phyloP scores from a whole-genome alignment of 768 basidiomycete species.

The Trametes cingulata region DNA sequence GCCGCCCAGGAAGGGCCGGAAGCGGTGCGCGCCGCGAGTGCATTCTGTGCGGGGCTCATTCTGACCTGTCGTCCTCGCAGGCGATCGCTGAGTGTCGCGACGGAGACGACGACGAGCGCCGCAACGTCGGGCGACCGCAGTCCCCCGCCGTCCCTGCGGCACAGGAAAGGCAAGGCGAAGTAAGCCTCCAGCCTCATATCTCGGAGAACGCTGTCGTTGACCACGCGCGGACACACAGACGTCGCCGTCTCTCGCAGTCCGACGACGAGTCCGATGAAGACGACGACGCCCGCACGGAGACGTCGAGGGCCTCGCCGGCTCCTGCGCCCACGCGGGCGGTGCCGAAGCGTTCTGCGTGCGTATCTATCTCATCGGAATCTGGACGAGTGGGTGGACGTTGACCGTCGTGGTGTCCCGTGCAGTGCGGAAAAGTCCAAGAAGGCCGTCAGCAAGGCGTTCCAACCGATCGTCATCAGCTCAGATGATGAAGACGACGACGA shows the following conservation, averaged over 20 bases:
- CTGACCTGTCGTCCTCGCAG: constrained; percentile 34
- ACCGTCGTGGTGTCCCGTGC: constrained; percentile 9
- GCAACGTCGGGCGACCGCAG: constrained; percentile 26
- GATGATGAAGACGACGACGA: constrained; percentile 41
- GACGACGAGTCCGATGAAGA: constrained; percentile 50
- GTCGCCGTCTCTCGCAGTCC: constrained; percentile 55
- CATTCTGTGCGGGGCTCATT: background rate
- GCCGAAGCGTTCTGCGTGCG: constrained; percentile 64
- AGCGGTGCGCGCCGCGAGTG: constrained; percentile 40
- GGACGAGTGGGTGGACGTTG: background rate
- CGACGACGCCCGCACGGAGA: constrained; percentile 30
- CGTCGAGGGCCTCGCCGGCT: constrained; percentile 36
- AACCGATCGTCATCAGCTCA: constrained; percentile 25
- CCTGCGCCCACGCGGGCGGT: constrained; percentile 50
- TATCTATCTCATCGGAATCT: background rate
- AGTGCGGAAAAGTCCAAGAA: constrained; percentile 37
- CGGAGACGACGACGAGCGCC: constrained; percentile 42
- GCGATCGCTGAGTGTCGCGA: constrained; percentile 60
- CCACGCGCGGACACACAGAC: constrained; percentile 37
- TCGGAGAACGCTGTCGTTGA: background rate
- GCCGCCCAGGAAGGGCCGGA: constrained; percentile 43
- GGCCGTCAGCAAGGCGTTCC: constrained; percentile 23
- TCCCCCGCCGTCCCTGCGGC: constrained; percentile 15
- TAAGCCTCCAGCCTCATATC: constrained; percentile 31
- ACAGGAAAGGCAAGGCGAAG: constrained; percentile 30